phyloP scores from a whole-genome alignment of 2,329 filamentous ascomycete species.

The Hypoxylon sp. region DNA sequence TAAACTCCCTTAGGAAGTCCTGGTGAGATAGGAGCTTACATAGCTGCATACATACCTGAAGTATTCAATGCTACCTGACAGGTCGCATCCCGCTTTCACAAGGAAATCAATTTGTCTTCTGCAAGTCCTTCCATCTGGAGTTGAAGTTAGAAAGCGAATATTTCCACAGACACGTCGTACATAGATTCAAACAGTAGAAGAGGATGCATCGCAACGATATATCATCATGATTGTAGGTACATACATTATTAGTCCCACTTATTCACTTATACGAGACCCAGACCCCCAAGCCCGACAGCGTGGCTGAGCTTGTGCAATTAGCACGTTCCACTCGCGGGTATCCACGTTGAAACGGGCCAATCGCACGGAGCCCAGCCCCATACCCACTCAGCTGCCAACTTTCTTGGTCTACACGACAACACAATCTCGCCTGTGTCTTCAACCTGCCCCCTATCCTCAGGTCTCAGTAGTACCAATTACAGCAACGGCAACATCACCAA shows the following conservation, averaged over 20 bases:
- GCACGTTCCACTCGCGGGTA: conserved; percentile 29
- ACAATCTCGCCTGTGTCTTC: conserved; percentile 34
- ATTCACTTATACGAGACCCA: conserved; percentile 34
- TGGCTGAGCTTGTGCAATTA: conserved; percentile 44
- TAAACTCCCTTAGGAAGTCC: conserved; percentile 5
- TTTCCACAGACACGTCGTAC: neutral
- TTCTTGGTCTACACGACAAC: conserved; percentile 45
- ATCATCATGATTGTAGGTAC: neutral
- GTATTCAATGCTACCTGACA: conserved; percentile 23
- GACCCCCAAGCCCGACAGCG: conserved; percentile 13
- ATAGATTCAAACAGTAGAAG: neutral
- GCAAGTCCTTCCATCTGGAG: neutral
- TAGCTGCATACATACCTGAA: conserved; percentile 18
- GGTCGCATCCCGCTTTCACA: conserved; percentile 23
- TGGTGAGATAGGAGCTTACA: conserved; percentile 1
- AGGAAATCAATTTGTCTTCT: conserved; percentile 1
- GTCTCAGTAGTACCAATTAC: conserved; percentile 36
- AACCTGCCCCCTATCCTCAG: conserved; percentile 37
- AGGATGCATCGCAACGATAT: neutral
- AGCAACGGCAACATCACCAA: conserved; percentile 20
- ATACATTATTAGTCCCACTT: conserved; percentile 16
- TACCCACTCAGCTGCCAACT: conserved; percentile 43
- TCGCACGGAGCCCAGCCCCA: conserved; percentile 23
- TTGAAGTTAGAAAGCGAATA: neutral
- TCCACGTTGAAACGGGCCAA: conserved; percentile 38